phyloP scores from a whole-genome alignment of 1,284 basidiomycete genomes.

The Ceratobasidium theobromae region DNA sequence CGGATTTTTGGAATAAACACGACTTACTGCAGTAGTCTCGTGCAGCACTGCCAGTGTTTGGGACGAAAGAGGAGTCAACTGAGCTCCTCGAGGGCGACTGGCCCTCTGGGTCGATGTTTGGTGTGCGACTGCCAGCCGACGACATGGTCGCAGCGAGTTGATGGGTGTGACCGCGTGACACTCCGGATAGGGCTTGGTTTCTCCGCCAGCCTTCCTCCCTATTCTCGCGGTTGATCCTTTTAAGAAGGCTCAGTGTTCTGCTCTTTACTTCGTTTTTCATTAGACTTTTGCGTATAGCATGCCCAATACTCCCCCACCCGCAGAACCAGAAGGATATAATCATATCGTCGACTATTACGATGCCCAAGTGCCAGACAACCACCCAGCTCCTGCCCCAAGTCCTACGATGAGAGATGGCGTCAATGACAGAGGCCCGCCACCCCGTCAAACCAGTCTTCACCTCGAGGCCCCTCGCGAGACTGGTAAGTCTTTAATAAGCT shows the following conservation, averaged over 20 bases:
- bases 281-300: background rate
- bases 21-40: constrained; percentile 26
- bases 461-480: background rate
- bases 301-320: constrained; percentile 1
- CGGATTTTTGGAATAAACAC: background rate
- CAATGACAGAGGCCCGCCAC: constrained; percentile 13
- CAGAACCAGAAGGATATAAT: constrained; percentile 8
- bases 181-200: background rate
- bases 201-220: background rate
- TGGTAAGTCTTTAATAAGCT: background rate
- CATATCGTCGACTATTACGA: constrained; percentile 25
- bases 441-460: constrained; percentile 9
- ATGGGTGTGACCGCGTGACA: background rate
- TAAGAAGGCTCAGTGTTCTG: background rate
- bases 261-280: background rate
- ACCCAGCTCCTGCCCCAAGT: background rate
- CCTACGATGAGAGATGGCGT: too few species aligned
- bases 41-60: constrained; percentile 12
- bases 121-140: background rate
- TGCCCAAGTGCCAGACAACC: background rate
- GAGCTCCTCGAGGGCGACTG: background rate
- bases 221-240: background rate
- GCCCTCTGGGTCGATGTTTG: background rate
- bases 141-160: too few species aligned
- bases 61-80: background rate